A percentile compares a stretch with the other conserved stretches of the same genome.
These are phyloP conservation scores for Spathaspora boniae DNA, from an alignment of 805 yeast species.

Conservation along the genomic window DNA sequence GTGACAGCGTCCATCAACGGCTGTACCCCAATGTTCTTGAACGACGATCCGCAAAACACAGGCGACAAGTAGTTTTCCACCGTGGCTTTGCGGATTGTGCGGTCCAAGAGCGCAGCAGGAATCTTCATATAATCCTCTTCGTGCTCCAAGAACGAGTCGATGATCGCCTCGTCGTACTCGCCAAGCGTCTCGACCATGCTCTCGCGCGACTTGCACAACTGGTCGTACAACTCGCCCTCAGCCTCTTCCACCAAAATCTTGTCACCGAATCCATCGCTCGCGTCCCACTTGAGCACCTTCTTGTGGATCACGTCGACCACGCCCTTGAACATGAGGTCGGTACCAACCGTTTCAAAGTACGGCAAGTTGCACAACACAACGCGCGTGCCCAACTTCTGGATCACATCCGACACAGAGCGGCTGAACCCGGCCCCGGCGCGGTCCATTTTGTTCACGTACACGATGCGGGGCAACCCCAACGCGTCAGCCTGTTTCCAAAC, in stretches of 20 bases:
- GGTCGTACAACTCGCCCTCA: slow-evolving; percentile 39
- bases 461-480: slow-evolving; percentile 66
- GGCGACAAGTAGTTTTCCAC: slow-evolving; percentile 61
- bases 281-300: slow-evolving; percentile 54
- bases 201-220: slow-evolving; percentile 57
- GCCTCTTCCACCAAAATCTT: slow-evolving; percentile 42
- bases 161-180: slow-evolving; percentile 73
- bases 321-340: slow-evolving; percentile 54
- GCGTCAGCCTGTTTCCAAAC: slow-evolving; percentile 87
- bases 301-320: slow-evolving; percentile 71
- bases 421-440: slow-evolving; percentile 94
- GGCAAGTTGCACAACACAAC: slow-evolving; percentile 80
- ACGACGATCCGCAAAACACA: slow-evolving; percentile 89
- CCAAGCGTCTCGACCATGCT: slow-evolving; percentile 81
- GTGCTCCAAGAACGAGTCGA: slow-evolving; percentile 72
- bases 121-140: slow-evolving; percentile 69
- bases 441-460: slow-evolving; percentile 93
- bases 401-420: slow-evolving; percentile 81
- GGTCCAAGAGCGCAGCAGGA: slow-evolving; percentile 48
- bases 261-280: slow-evolving; percentile 44
- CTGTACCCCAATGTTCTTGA: slow-evolving; percentile 90
- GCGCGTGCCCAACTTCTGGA: slow-evolving; percentile 67
- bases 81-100: slow-evolving; percentile 64
- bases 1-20: slow-evolving; percentile 84
- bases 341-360: slow-evolving; percentile 41